Base-by-base conservation (phyloP, 352 stramenopile genomes). In the Phytopythium litorale region DNA sequence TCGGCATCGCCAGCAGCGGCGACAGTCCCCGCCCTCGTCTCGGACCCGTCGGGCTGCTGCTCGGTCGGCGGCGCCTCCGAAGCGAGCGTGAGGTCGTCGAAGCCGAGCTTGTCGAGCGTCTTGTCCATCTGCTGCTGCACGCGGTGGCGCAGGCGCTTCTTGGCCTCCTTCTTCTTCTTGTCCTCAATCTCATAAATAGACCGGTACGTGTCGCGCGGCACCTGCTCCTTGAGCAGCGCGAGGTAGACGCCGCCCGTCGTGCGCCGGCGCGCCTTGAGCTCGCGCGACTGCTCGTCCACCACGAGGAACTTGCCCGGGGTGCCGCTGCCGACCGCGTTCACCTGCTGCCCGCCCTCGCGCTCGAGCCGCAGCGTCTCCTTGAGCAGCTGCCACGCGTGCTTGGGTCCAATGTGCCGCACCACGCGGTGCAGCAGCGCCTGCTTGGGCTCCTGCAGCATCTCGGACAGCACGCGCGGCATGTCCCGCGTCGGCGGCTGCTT, bases 181-280 rank as follows among this genome's bases (percentile, higher is more conserved):
- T 86, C 73, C 60, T 93, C 84, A 19, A 93, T 68, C 58, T 84
- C 79, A 59, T 91, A 93, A 58, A 93, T 91, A 18, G 81, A 68
- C 21, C 80, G 78, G 64, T 93, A 93, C 56, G 71, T 70, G 23
- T 93, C 81, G 49, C 81, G 83, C 0, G 75, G 58, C 73, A 90
- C 84, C 40, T 79, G 71, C 0, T 81, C 73, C 52, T 87, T 84
- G 28, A 93, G 67, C 35, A 91, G 71, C 43, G 76, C 72, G 48
- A 93, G 81, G 60, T 79, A 93, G 4, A 90, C 74, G 25, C 81
- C 84, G 21, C 84, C 84, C 19, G 79, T 84, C n/a, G 84, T 89
- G 32, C 81, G 84, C n/a, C 76, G 70, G 15, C 84, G 76, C 25
- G 77, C 73, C 59, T 78, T 76, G 30, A 67, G 72, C 60, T 79